These are phyloP conservation scores for Anaeromyces robustus DNA, from an alignment of 192 early-diverging fungal genomes.

Conservation along the genomic window DNA sequence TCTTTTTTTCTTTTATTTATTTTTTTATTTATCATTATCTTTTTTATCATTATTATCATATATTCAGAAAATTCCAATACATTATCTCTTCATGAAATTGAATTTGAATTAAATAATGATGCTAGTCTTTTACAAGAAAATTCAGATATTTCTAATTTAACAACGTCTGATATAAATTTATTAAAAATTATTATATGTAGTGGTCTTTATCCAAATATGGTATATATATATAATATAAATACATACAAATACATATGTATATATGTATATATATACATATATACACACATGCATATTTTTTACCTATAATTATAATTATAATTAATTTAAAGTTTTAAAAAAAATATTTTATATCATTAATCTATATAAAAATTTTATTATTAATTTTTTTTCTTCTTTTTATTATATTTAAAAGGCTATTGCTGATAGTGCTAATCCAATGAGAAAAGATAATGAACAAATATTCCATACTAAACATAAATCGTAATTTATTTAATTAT, in stretches of 20 bases:
- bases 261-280: no score
- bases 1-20: no score
- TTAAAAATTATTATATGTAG: constrained; percentile 44
- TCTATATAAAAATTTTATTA: no score
- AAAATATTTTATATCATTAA: no score
- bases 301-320: no score
- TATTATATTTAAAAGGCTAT: constrained; percentile 13
- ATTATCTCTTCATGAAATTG: constrained; percentile 24
- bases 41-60: no score
- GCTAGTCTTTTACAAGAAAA: constrained; percentile 15
- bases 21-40: no score
- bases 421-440: constrained; percentile 43
- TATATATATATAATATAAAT: background rate
- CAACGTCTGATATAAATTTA: constrained; percentile 24
- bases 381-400: no score
- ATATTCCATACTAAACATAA: constrained; percentile 41
- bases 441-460: constrained; percentile 26
- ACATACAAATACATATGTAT: no score
- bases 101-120: constrained; percentile 40
- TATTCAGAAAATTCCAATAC: background rate
- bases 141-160: constrained; percentile 15
- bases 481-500: background rate
- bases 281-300: no score
- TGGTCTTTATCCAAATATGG: constrained; percentile 45
- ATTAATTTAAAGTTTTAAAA: no score